Base-by-base conservation (phyloP, 108 stramenopile genomes). In the Schizochytrium sp. region DNA sequence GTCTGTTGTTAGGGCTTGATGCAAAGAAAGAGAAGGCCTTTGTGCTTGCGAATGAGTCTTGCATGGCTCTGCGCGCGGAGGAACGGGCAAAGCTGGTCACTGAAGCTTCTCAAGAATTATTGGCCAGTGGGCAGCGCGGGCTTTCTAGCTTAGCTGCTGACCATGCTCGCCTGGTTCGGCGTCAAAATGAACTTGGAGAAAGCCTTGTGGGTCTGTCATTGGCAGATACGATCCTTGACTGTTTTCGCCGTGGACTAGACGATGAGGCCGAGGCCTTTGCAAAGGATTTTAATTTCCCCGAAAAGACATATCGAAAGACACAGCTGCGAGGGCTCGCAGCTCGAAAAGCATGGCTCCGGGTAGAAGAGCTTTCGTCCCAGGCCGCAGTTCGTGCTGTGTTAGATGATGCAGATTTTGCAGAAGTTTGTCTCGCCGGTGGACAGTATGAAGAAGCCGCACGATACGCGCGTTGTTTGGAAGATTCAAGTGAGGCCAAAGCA, bases 281-380 rank as follows among this genome's bases (percentile, higher is more conserved):
- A 10, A 17, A 40, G 50, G 76, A 83, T 5, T 83, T 83, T 2
- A 55, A 55, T 38, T 55, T 40, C 47, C 47, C 47, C 10, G 76
- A 83, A 56, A 83, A 28, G 53, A 40, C 76, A 53, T 83, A 40
- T 2, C 76, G 76, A 28, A 3, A 50, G 53, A 50, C 28, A 5
- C 76, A 83, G 47, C 76, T 83, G 13, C 76, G 76, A 8, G 76
- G 76, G 7, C 76, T 83, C n/a, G 76, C 76, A 40, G 76, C 76
- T n/a, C 76, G 76, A n/a, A 83, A 83, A 40, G 76, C 76, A 1
- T 83, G 76, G 76, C 8, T 53, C 10, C 47, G 50, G 3, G 55
- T 83, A n/a, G 50, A 83, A 53, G 76, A 83, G 76, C 76, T 83
- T 40, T 83, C 76, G 50, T 7, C n/a, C n/a, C 76, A 83, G 76